Conservation (phyloP, 2,329 filamentous ascomycete genomes). For the Phyllosticta paracitricarpa region DNA sequence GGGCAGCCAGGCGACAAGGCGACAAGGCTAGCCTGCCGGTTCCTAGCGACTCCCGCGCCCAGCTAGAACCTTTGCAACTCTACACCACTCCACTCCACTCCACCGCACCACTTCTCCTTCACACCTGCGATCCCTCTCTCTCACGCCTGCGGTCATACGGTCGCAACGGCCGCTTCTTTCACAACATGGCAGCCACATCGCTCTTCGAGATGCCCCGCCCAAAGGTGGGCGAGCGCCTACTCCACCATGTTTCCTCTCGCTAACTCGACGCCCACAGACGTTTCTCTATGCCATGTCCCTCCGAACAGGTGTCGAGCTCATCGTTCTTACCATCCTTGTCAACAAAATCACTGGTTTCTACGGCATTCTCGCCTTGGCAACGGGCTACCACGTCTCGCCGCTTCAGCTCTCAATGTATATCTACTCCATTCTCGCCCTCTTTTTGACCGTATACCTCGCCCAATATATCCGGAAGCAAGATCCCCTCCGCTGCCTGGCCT, state of each 20-base stretch:
- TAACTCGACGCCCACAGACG: constrained; percentile 43
- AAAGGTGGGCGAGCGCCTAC: constrained; percentile 26
- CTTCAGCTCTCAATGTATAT: constrained; percentile 87
- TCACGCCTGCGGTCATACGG: background rate
- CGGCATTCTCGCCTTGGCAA: constrained; percentile 78
- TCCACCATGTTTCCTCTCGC: constrained; percentile 1
- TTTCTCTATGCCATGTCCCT: constrained; percentile 82
- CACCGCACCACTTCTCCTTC: background rate
- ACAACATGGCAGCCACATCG: constrained; percentile 12
- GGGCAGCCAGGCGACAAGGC: background rate
- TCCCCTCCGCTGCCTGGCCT: constrained; percentile 66
- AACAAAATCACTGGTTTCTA: constrained; percentile 91
- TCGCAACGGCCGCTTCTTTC: background rate
- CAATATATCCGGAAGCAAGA: constrained; percentile 71
- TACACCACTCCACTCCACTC: background rate
- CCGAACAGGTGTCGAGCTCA: constrained; percentile 75
- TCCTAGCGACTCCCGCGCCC: constrained; percentile 1
- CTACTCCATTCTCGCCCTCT: constrained; percentile 67
- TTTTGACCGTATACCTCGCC: constrained; percentile 57
- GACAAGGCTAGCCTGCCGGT: background rate
- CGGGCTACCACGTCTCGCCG: constrained; percentile 71
- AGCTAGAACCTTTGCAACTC: background rate
- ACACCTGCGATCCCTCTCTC: background rate
- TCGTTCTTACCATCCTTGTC: constrained; percentile 71
- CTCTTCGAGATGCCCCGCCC: constrained; percentile 28